Conservation (phyloP, 2,329 filamentous ascomycete genomes). For the Neobulgaria alba region DNA sequence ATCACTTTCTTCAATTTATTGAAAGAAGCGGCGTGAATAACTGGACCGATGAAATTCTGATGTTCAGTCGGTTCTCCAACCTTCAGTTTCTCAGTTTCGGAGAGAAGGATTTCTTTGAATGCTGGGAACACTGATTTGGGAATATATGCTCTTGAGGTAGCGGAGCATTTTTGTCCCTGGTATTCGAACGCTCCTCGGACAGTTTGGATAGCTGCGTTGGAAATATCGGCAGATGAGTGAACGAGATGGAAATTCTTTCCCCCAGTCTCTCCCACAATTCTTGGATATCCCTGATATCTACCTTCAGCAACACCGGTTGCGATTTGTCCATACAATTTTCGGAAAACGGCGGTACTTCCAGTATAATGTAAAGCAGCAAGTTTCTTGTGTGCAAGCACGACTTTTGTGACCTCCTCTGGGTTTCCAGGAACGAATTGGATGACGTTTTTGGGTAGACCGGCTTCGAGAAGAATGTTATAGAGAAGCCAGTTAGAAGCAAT, state of each 20-base stretch:
- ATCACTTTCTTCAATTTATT: conserved; percentile 71
- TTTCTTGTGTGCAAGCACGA: conserved; percentile 65
- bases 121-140: conserved; percentile 65
- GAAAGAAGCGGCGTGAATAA: conserved; percentile 77
- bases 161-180: conserved; percentile 87
- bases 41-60: conserved; percentile 76
- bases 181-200: conserved; percentile 84
- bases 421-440: conserved; percentile 92
- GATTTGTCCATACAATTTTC: conserved; percentile 79
- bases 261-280: conserved; percentile 83
- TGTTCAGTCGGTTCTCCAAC: conserved; percentile 60
- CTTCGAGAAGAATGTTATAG: conserved; percentile 84
- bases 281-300: conserved; percentile 76
- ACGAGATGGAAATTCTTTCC: conserved; percentile 91
- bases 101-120: conserved; percentile 57
- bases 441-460: conserved; percentile 79
- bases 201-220: conserved; percentile 73
- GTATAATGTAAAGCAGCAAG: conserved; percentile 95
- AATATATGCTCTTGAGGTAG: conserved; percentile 72
- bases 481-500: conserved; percentile 88
- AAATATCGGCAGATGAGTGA: conserved; percentile 66
- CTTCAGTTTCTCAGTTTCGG: conserved; percentile 62
- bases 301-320: conserved; percentile 72
- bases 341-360: conserved; percentile 86
- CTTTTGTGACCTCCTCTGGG: conserved; percentile 72